phyloP scores from a whole-genome alignment of 768 basidiomycete genomes.

The Termitomyces sp. region DNA sequence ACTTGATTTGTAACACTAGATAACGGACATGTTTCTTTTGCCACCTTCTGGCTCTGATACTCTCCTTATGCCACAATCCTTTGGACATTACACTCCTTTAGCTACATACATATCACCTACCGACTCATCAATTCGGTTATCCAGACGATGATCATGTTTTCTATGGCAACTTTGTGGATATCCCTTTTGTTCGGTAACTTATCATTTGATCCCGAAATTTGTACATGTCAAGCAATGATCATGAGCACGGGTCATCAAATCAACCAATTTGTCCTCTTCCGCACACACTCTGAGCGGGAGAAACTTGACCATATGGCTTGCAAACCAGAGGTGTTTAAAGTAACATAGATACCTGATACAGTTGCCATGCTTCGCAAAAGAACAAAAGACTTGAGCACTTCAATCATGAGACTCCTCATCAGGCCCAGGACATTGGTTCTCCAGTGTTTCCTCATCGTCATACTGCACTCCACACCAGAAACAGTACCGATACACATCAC shows the following conservation, averaged over 20 bases:
- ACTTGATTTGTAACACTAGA: conserved; percentile 15
- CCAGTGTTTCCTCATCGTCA: conserved; percentile 52
- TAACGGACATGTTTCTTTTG: background rate
- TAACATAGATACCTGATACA: background rate
- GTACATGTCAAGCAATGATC: too few species aligned
- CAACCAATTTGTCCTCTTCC: background rate
- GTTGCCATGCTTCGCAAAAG: background rate
- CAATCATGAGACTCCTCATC: conserved; percentile 79
- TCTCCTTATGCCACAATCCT: background rate
- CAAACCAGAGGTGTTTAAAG: too few species aligned
- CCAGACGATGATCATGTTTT: background rate
- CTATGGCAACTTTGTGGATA: background rate
- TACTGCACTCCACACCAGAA: conserved; percentile 89
- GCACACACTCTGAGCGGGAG: background rate
- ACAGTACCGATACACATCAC: conserved; percentile 68
- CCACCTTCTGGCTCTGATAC: background rate
- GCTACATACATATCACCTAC: too few species aligned
- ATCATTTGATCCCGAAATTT: background rate
- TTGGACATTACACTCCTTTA: background rate
- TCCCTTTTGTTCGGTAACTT: background rate
- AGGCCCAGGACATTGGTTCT: conserved; percentile 62
- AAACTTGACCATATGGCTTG: background rate
- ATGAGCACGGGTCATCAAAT: background rate
- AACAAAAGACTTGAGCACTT: background rate
- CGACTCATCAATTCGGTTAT: conserved; percentile 2